Evolutionary conservation across 768 basidiomycete species (phyloP).

Genomic region (Chalciporus chontae): DNA sequence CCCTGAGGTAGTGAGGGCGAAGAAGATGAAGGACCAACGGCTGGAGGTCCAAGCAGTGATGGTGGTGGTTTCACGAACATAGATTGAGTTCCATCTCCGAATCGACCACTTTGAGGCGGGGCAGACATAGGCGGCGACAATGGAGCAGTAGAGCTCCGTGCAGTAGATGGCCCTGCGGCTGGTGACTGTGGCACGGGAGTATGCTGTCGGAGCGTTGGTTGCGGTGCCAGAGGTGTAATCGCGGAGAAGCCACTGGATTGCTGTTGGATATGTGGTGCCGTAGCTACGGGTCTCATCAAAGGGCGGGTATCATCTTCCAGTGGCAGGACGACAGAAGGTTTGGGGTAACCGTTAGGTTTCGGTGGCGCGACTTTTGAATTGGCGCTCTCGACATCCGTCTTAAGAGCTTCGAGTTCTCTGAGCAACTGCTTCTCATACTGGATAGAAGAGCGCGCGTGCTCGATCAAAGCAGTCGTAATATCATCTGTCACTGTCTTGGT

Average conservation of each 20-base stretch:
- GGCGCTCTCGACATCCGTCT: constrained; percentile 68
- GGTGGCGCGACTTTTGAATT: constrained; percentile 53
- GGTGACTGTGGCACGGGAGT: constrained; percentile 45
- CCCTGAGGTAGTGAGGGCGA: constrained; percentile 30
- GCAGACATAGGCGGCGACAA: constrained; percentile 34
- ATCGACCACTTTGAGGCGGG: constrained; percentile 60
- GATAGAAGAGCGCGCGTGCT: constrained; percentile 88
- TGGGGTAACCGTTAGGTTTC: constrained; percentile 48
- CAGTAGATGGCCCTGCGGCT: constrained; percentile 52
- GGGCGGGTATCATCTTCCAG: constrained; percentile 56
- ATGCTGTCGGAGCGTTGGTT: constrained; percentile 26
- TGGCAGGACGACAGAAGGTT: constrained; percentile 58
- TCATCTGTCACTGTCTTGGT: constrained; percentile 88
- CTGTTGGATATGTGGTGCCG: constrained; percentile 23
- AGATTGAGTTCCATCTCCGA: constrained; percentile 74
- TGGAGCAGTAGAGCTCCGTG: constrained; percentile 15
- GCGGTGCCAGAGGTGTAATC: constrained; percentile 14
- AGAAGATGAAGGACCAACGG: constrained; percentile 34
- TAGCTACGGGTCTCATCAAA: constrained; percentile 12
- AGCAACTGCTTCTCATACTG: constrained; percentile 89
- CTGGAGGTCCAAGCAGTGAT: constrained; percentile 34
- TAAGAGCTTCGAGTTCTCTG: constrained; percentile 82
- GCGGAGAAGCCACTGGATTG: constrained; percentile 19
- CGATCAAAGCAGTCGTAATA: constrained; percentile 82
- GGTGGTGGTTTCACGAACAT: constrained; percentile 64